Conservation (phyloP, 2,329 filamentous ascomycete species). For the Scytalidium sp. region DNA sequence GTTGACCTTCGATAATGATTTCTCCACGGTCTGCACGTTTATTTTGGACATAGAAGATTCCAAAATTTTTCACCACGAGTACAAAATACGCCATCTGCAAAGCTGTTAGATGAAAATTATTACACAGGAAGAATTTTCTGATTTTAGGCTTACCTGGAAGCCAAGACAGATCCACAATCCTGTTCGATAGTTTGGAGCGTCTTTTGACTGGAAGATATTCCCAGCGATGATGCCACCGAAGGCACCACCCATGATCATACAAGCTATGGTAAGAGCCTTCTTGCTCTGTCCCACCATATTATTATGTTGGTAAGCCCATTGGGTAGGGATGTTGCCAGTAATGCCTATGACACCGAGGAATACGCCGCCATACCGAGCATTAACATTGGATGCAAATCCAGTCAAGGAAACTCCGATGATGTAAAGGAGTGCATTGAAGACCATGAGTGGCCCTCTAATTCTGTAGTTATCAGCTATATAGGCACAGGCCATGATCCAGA, state of each 20-base stretch:
- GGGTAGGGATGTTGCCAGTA: not conserved
- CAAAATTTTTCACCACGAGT: not conserved
- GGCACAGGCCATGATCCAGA: conserved; percentile 67
- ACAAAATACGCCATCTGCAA: not conserved
- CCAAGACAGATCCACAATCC: not conserved
- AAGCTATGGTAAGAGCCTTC: not conserved
- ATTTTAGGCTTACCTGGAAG: not conserved
- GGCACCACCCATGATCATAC: conserved; percentile 1
- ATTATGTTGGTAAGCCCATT: conserved; percentile 1
- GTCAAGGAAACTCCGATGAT: not conserved
- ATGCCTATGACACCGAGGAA: not conserved
- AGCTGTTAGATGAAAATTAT: not conserved
- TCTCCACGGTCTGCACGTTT: conserved; percentile 22
- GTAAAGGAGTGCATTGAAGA: not conserved
- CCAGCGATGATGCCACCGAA: conserved; percentile 3
- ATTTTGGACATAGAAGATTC: conserved; percentile 14
- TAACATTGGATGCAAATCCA: not conserved
- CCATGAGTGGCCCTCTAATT: conserved; percentile 51
- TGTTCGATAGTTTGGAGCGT: not conserved
- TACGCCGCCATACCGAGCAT: not conserved
- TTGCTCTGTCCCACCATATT: conserved; percentile 4
- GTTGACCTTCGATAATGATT: conserved; percentile 23
- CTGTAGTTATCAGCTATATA: conserved; percentile 73
- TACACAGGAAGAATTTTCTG: not conserved
- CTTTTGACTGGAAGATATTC: conserved; percentile 1